phyloP scores from a whole-genome alignment of 2,329 filamentous ascomycete genomes.

The Aspergillus arachidicola region DNA sequence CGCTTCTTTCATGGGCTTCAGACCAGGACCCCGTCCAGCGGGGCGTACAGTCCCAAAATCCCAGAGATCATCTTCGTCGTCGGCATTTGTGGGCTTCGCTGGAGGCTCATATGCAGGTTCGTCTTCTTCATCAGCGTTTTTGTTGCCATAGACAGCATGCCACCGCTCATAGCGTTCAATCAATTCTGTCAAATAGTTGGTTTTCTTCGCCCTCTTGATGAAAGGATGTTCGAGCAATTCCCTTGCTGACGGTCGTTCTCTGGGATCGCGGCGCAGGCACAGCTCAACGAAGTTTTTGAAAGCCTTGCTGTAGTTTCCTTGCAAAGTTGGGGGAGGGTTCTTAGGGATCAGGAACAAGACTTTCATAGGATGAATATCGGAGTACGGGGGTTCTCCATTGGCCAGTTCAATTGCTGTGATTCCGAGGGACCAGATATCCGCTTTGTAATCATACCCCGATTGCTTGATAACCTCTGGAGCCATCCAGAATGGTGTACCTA shows the following conservation, averaged over 20 bases:
- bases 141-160: slow-evolving; percentile 76
- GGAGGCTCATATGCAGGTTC: slow-evolving; percentile 53
- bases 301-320: slow-evolving; percentile 77
- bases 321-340: slow-evolving; percentile 80
- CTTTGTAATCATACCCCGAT: slow-evolving; percentile 96
- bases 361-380: slow-evolving; percentile 98
- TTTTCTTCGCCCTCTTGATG: slow-evolving; percentile 88
- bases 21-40: slow-evolving; percentile 66
- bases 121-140: slow-evolving; percentile 63
- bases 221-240: slow-evolving; percentile 90
- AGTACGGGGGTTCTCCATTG: slow-evolving; percentile 89
- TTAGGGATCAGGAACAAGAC: slow-evolving; percentile 96
- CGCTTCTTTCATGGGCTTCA: slow-evolving; percentile 76
- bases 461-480: slow-evolving; percentile 98
- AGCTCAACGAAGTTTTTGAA: slow-evolving; percentile 85
- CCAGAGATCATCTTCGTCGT: slow-evolving; percentile 81
- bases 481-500: slow-evolving; percentile 99
- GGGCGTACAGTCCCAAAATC: slow-evolving; percentile 95
- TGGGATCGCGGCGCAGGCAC: slow-evolving; percentile 85
- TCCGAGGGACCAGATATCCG: slow-evolving; percentile 95
- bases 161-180: slow-evolving; percentile 90
- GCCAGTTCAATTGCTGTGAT: slow-evolving; percentile 93
- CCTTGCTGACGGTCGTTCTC: slow-evolving; percentile 81
- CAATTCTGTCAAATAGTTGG: slow-evolving; percentile 92
- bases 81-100: slow-evolving; percentile 44